Base-by-base conservation (phyloP, 805 yeast species). In the Pichia eremophila region DNA sequence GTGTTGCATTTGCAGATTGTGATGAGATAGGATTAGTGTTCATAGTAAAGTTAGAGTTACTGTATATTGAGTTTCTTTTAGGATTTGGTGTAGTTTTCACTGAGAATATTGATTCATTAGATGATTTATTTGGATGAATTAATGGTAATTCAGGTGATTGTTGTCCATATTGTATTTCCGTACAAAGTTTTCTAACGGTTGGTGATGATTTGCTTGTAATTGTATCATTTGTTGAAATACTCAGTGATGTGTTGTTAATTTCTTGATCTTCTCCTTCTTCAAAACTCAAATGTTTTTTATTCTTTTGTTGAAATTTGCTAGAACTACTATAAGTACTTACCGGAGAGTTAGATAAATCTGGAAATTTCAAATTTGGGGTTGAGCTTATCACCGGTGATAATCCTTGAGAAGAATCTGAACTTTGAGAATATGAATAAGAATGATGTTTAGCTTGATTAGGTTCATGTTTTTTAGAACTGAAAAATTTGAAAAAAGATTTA, bases 401-500 rank as follows among this genome's bases (percentile, higher is more conserved):
- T 3, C 41, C 41, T 19, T 41, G 49, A 11, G 25, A 32, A 27
- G 35, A 36, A 38, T 48, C 50, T 9, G 50, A 48, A 9, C 47
- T 36, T 32, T 40, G 44, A 34, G 36, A 34, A 34, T 34, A 15
- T 10, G 36, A 34, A 15, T 34, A 15, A 34, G 36, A 34, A 15
- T 34, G 36, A 34, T 15, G 8, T 34, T 34, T 34, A 7, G 40
- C 28, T 12, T 31, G 14, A 31, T 31, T 39, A 31, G 8, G 8
- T 8, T 39, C 40, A 10, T 27, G 10, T 32, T 17, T 48, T 41
- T 48, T 48, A 15, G 42, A 28, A n/a, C 47, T 44, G 18, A 64
- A 64, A 45, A 64, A 61, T 45, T 61, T 64, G 44, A 54, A 62
- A 39, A 63, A 58, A 1, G 63, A 52, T 19, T 62, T 59, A 36